Evolutionary conservation across 2,329 filamentous ascomycete species (phyloP), one percentile per base, ranked within the genome.

Genomic region (Coniochaeta sp.): DNA sequence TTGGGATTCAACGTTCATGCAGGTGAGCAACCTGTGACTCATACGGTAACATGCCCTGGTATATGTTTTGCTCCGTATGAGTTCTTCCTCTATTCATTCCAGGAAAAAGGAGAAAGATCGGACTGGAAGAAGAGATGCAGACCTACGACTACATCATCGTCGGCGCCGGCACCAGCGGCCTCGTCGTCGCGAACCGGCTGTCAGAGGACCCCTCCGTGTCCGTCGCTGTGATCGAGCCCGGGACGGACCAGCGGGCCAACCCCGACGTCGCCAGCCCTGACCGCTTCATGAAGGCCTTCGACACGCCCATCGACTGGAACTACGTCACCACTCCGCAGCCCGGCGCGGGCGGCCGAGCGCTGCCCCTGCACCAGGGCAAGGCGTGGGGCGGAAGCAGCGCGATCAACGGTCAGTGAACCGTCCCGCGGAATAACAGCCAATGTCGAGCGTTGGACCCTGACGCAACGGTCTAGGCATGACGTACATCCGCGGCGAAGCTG

Each of bases 101-200:
- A n/a, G n/a, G n/a, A n/a, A n/a, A n/a, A n/a, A n/a, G n/a, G n/a
- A n/a, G n/a, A n/a, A n/a, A n/a, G n/a, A n/a, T n/a, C n/a, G n/a
- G n/a, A n/a, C n/a, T n/a, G n/a, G n/a, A n/a, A n/a, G 30, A 5
- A 32, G 30, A 32, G 30, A 32, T 32, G 10, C 5, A 10, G 5
- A 32, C 30, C 26, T 70, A 69, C 55, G 69, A 71, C 61, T 72
- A 70, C 60, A 64, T 78, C 19, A 68, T 79, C 47, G 68, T 76
- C 24, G 77, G 77, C 16, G 77, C 75, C 19, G 77, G 77, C 3
- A 77, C 75, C 8, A 73, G 72, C 44, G 77, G 77, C 32, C 70
- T 79, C 12, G 69, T 73, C 1, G 62, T 79, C 12, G 73, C 74
- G 38, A 70, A 71, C 34, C 67, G 74, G 0, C 66, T 79, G 24